Evolutionary conservation across 2,329 filamentous ascomycete species (phyloP), one percentile per base, ranked within the genome.

Genomic region (Penicillium sp.): DNA sequence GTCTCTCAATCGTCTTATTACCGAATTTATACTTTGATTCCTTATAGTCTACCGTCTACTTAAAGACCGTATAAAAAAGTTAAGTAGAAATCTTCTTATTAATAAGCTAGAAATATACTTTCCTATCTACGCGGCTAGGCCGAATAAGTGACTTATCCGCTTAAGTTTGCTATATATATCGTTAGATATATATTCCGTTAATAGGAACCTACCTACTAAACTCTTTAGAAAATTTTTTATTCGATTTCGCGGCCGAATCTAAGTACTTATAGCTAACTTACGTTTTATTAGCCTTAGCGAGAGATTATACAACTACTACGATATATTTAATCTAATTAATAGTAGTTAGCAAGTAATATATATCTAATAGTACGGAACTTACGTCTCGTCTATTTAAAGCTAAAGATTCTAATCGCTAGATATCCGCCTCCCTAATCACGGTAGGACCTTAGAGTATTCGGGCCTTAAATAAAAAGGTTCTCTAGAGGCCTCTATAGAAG

Each of bases 241-340:
- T 58, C 6, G 53, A 59, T 47, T 54, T 8, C 0, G 58, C 56
- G 16, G 58, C 53, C 41, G 50, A 56, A 16, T 63, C 28, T 17
- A 61, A 33, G 38, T 60, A 57, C 38, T 58, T 49, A 26, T 59
- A 62, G 49, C 12, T 58, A 22, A 62, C 52, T 10, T 42, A 33
- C 25, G 33, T 51, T 1, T 17, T 28, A 31, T 59, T 42, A 8
- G 55, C 61, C 46, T 55, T 35, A 28, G 58, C 56, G 25, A 62
- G 56, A 48, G 61, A 55, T 30, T 62, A 48, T 55, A 50, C 53
- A 45, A 62, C 53, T 47, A 53, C 58, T 40, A 31, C 40, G 37
- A 62, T 45, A 16, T 59, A 59, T 53, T 59, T 62, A 53, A 62
- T 62, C 56, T 62, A 31, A 26, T 58, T n/a, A 10, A 59, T 41